Evolutionary conservation across 768 basidiomycete species (phyloP), one percentile per base, ranked within the genome.

Genomic region (Leccinum variicolor): DNA sequence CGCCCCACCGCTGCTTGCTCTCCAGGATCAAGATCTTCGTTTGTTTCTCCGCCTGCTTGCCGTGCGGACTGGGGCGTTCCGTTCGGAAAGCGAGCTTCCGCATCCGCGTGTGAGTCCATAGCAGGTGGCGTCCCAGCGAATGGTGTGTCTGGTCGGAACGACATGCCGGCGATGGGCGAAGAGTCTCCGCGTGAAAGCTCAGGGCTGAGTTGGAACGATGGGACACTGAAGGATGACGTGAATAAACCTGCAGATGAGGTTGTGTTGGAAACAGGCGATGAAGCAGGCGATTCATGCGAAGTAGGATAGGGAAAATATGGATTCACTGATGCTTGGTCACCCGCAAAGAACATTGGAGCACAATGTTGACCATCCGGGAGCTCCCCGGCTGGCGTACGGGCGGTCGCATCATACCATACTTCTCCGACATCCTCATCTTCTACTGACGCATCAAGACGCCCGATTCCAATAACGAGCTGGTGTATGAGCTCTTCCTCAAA

Each of bases 401-500:
- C 67, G 13, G 65, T 36, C 10, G 72, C 68, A 53, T 74, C 68
- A 26, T 73, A 66, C 61, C 68, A 73, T 33, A 74, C 59, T 64
- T 76, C 64, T 50, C 62, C 25, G 4, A 62, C 72, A 23, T 77
- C 74, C 62, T 80, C 81, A 4, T 69, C 65, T 59, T 72, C 62
- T 60, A 45, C 45, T 8, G 69, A 60, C 15, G 64, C 69, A 47
- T 86, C 86, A 28, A 98, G 77, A 21, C 85, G 78, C 9, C 92
- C 92, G 79, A 98, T 90, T 29, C 93, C 94, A 53, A 97, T 86
- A 55, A 96, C 86, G 60, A 98, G 86, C 34, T 92, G 91, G 54
- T 89, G 81, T 7, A 96, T 69, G 45, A 98, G 81, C 74, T 96
- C 94, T 31, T 84, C 80, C 66, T 90, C 86, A 61, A 97, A 84